A percentile compares a stretch with the other conserved stretches of the same genome.
These are phyloP conservation scores for Linum lewisii DNA, from an alignment of 345 rosid genomes.

Conservation along the genomic window DNA sequence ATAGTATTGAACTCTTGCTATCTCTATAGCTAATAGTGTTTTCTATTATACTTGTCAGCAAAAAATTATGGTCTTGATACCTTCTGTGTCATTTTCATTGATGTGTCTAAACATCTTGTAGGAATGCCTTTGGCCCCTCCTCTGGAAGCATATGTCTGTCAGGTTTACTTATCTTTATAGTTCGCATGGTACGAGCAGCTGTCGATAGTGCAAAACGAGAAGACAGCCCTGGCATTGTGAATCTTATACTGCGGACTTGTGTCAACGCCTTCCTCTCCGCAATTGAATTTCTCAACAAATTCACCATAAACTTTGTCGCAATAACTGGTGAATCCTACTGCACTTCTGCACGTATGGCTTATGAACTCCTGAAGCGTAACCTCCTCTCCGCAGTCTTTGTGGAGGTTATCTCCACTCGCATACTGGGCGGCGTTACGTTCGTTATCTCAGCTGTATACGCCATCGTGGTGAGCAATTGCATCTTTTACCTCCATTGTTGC, in stretches of 20 bases:
- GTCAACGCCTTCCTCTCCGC: constrained; percentile 50
- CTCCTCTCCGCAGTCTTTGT: constrained; percentile 86
- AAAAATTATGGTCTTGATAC: not conserved
- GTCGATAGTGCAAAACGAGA: constrained; percentile 78
- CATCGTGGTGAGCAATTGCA: constrained; percentile 40
- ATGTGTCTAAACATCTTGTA: constrained; percentile 24
- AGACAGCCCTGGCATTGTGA: constrained; percentile 56
- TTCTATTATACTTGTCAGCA: too few species aligned
- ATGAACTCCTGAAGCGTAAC: constrained; percentile 77
- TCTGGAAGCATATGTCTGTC: constrained; percentile 84
- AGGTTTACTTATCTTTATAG: constrained; percentile 58
- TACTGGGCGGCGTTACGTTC: constrained; percentile 58
- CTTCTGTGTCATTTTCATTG: not conserved
- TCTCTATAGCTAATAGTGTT: too few species aligned
- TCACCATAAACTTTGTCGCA: constrained; percentile 85
- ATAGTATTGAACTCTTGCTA: too few species aligned
- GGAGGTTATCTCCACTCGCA: constrained; percentile 73
- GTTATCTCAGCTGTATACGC: constrained; percentile 79
- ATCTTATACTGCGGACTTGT: constrained; percentile 49
- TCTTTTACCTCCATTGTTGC: not conserved
- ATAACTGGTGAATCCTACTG: constrained; percentile 89
- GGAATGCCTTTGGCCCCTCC: constrained; percentile 85
- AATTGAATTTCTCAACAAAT: constrained; percentile 77
- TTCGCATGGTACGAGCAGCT: constrained; percentile 68
- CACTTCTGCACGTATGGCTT: constrained; percentile 80